These are phyloP conservation scores for Tolypocladium endophyticum DNA, from an alignment of 2,329 filamentous ascomycete species.

Conservation along the genomic window DNA sequence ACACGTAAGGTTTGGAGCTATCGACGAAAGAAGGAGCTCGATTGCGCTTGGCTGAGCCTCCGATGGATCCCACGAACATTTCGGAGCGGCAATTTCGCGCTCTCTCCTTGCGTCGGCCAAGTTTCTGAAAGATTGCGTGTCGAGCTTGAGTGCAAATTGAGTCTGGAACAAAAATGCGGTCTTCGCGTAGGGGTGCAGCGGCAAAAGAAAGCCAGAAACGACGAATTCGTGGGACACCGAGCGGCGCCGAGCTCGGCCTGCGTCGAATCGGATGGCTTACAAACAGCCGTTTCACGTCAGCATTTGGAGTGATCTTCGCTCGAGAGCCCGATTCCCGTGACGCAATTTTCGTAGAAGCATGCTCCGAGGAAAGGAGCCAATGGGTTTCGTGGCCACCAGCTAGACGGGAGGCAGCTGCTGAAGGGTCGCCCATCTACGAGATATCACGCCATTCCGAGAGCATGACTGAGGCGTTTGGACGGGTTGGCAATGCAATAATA, in stretches of 20 bases:
- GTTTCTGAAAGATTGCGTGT: neutral
- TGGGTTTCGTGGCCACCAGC: neutral
- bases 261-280: neutral
- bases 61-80: neutral
- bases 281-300: neutral
- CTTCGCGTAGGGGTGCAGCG: neutral
- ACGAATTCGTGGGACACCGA: neutral
- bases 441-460: slow-evolving; percentile 11
- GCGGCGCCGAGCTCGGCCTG: neutral
- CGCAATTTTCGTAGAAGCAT: neutral
- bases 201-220: neutral
- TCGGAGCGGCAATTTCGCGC: neutral
- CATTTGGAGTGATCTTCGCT: neutral
- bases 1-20: neutral
- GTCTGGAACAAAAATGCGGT: neutral
- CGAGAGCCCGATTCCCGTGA: neutral
- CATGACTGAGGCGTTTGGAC: slow-evolving; percentile 15
- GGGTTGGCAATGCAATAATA: neutral
- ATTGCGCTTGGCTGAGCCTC: neutral
- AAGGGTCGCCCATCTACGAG: neutral
- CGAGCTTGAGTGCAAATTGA: neutral
- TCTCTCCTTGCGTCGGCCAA: neutral
- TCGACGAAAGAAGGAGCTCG: neutral
- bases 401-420: neutral
- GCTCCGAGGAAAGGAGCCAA: neutral